Percentiles rank a stretch among this genome's conserved stretches.
phyloP scores from a whole-genome alignment of 2,329 filamentous ascomycete species.

The Aaosphaeria pasadenensis region DNA sequence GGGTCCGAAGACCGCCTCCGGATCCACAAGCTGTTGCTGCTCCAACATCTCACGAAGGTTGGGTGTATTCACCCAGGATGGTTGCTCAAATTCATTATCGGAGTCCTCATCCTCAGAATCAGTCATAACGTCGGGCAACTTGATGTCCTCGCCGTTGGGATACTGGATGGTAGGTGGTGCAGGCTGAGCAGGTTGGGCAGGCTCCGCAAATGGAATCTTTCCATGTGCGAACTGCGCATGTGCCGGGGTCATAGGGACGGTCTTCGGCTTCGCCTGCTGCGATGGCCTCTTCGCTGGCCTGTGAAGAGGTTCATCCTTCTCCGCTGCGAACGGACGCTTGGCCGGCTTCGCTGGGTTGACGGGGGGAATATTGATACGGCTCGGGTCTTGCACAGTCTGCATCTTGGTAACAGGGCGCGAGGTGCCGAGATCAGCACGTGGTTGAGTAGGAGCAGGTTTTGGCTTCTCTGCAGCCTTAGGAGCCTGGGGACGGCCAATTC shows the following conservation, averaged over 20 bases:
- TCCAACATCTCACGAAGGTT: constrained; percentile 73
- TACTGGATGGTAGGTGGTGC: constrained; percentile 79
- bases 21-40: constrained; percentile 81
- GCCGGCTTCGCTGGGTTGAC: constrained; percentile 67
- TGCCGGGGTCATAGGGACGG: constrained; percentile 41
- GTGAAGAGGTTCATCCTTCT: constrained; percentile 62
- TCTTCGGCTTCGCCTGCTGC: constrained; percentile 45
- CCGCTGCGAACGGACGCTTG: constrained; percentile 72
- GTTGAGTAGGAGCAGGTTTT: constrained; percentile 28
- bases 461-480: constrained; percentile 74
- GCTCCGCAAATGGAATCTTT: constrained; percentile 84
- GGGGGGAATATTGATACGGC: constrained; percentile 52
- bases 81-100: constrained; percentile 62
- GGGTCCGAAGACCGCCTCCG: constrained; percentile 81
- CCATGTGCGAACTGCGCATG: constrained; percentile 77
- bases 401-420: constrained; percentile 59
- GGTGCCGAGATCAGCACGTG: constrained; percentile 49
- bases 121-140: constrained; percentile 91
- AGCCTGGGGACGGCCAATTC: constrained; percentile 16
- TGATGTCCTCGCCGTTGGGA: constrained; percentile 84
- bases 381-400: constrained; percentile 58
- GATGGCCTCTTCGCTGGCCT: constrained; percentile 35
- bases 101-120: constrained; percentile 87
- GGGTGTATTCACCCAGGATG: constrained; percentile 86
- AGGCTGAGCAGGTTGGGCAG: constrained; percentile 50